These are phyloP conservation scores for Physcia stellaris DNA, from an alignment of 495 filamentous ascomycete genomes.

Conservation along the genomic window DNA sequence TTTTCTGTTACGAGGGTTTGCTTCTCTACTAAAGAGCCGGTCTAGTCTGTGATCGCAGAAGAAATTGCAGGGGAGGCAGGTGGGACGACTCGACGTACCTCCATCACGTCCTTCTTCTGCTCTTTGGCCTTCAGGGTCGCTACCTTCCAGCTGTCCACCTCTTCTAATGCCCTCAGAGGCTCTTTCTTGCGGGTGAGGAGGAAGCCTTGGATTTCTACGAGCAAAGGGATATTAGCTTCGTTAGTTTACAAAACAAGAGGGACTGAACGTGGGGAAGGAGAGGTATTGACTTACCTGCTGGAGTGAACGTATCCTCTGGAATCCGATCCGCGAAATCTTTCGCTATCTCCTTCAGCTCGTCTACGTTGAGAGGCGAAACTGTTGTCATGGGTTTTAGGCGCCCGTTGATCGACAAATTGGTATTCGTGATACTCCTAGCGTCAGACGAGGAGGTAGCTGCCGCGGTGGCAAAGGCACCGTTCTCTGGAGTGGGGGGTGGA, in stretches of 20 bases:
- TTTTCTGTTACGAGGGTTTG: no score
- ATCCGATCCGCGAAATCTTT: conserved; percentile 45
- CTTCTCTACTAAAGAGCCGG: no score
- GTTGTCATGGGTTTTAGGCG: not conserved
- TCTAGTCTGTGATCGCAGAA: no score
- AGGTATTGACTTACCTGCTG: no score
- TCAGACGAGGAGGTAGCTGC: not conserved
- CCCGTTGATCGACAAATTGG: not conserved
- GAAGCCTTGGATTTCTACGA: conserved; percentile 56
- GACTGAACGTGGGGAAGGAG: no score
- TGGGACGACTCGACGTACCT: no score
- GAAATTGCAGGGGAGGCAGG: no score
- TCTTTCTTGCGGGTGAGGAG: conserved; percentile 41
- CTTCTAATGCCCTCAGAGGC: conserved; percentile 41
- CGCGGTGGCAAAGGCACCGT: conserved; percentile 1
- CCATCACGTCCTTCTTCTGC: no score
- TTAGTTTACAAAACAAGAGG: no score
- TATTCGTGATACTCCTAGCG: conserved; percentile 7
- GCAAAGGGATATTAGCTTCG: no score
- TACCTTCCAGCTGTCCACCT: conserved; percentile 41
- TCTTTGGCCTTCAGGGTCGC: conserved; percentile 30
- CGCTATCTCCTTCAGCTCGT: conserved; percentile 27
- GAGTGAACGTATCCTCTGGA: conserved; percentile 42
- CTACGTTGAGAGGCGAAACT: conserved; percentile 10
- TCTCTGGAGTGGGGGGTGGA: not conserved